Base-by-base conservation (phyloP, 805 yeast species). In the Starmerella powellii region DNA sequence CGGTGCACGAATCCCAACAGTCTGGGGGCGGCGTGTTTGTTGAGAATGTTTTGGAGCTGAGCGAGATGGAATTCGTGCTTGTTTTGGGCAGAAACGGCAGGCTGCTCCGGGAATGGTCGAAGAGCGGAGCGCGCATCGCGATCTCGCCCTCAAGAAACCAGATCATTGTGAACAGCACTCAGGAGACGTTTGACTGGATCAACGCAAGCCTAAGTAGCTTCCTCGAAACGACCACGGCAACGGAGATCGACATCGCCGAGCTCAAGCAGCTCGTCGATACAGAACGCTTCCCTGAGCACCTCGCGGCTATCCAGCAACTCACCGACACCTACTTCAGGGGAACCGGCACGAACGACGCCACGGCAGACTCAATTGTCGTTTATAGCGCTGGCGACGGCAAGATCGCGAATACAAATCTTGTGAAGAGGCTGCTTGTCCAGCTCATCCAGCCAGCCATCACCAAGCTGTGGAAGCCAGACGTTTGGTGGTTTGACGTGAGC, bases 111-210 rank as follows among this genome's bases (percentile, higher is more conserved):
- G 60, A 63, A 38, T 57, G 72, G 53, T 58, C 66, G 17, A 54
- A 66, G 37, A 58, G 63, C 1, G 75, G 74, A 1, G 64, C 67
- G 3, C 52, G 57, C 36, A 57, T 71, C 28, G 48, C 58, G 4
- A 61, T 70, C 29, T 61, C 59, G 31, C 53, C 65, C 1, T 56
- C 54, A 5, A 56, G 54, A 15, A 50, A 47, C 23, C 60, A 56
- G 27, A 58, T 72, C 16, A 47, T 58, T 8, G 58, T 72, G 13
- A 46, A 57, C n/a, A 70, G 73, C 6, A 64, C 72, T 0, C 59
- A 56, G 5, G 48, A 55, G 17, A 72, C 71, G 29, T 58, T 65
- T 29, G 58, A 61, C 20, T 71, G 68, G 60, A 71, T 73, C 17
- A 59, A 62, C 41, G 64, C 72, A 26, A 43, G 44, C 33, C 31